Evolutionary conservation across 225 moss, liverwort and hornwort species (phyloP), one percentile per base, ranked within the genome.

Genomic region (Climacium dendroides): DNA sequence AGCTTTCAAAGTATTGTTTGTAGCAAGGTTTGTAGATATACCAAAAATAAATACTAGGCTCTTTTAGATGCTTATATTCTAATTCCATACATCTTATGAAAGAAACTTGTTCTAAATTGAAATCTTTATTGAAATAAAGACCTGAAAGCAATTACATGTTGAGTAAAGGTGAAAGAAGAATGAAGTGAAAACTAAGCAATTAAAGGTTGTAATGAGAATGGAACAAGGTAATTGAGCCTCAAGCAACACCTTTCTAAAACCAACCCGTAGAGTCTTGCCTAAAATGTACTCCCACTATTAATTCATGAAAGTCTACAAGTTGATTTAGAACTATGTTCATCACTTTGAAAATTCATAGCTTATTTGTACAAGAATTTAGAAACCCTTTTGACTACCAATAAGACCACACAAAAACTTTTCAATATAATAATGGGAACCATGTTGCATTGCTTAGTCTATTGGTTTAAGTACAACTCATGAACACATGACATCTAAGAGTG

Each of bases 401-500:
- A 25, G 8, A 39, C 8, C 5, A 67, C 5, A 39, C 34, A 34
- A 24, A 13, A 4, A 1, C 7, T n/a, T 69, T 65, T 5, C 24
- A 39, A 13, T 69, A 8, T 8, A 41, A 26, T 9, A 25, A 25
- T 41, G 5, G 25, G 0, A 70, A 39, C 15, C 25, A 25, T 9
- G 15, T 0, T 39, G 1, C 39, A 69, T 69, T 69, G 24, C 8
- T 8, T 39, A 25, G 39, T 24, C 4, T 24, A 2, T 39, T 70
- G 8, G 5, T 69, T 13, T 67, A 4, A 23, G 5, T 41, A 25
- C 25, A 24, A 14, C 1, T 14, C 2, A 70, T 25, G 8, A 8
- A 25, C 5, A 0, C 15, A 25, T 25, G 5, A 70, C 2, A 1
- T 15, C 3, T 0, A 0, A 70, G 5, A 41, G 9, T 41, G 39